Conservation (phyloP, 2,329 filamentous ascomycete species). For the Didymella glomerata region DNA sequence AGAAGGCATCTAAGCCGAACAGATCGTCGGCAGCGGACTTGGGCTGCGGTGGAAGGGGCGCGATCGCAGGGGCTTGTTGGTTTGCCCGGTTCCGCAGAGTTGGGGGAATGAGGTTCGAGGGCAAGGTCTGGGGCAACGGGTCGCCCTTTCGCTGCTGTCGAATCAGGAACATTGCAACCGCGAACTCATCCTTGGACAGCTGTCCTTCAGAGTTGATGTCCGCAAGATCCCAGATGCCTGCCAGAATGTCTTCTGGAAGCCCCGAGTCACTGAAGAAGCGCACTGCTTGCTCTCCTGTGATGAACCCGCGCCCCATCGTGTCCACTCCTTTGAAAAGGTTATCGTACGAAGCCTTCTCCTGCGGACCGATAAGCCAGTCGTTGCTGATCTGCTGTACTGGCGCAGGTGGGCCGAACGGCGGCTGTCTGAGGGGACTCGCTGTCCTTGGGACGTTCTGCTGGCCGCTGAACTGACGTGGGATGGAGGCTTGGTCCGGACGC, state of each 20-base stretch:
- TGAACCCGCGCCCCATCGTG: constrained; percentile 78
- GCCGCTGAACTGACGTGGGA: constrained; percentile 85
- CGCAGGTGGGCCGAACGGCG: constrained; percentile 59
- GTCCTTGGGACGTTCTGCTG: constrained; percentile 59
- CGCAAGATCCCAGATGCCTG: constrained; percentile 96
- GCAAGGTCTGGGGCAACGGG: constrained; percentile 77
- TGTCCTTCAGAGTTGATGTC: constrained; percentile 92
- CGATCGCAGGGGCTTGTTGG: constrained; percentile 58
- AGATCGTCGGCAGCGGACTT: constrained; percentile 92
- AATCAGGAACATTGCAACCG: constrained; percentile 97
- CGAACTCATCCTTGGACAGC: constrained; percentile 88
- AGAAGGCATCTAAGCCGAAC: constrained; percentile 85
- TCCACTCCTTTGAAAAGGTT: constrained; percentile 85
- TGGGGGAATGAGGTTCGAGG: constrained; percentile 83
- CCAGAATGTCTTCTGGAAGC: constrained; percentile 85
- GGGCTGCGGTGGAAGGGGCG: constrained; percentile 53
- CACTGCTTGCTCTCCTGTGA: constrained; percentile 94
- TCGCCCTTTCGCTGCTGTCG: constrained; percentile 81
- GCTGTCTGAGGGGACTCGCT: constrained; percentile 65
- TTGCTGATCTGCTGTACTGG: constrained; percentile 64
- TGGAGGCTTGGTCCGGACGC: constrained; percentile 65
- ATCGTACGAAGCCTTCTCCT: constrained; percentile 89
- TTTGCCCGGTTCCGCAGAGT: constrained; percentile 70
- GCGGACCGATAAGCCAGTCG: constrained; percentile 84
- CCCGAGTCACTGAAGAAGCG: constrained; percentile 93